Conservation (phyloP, 768 basidiomycete genomes). For the Leccinum rimulosum region DNA sequence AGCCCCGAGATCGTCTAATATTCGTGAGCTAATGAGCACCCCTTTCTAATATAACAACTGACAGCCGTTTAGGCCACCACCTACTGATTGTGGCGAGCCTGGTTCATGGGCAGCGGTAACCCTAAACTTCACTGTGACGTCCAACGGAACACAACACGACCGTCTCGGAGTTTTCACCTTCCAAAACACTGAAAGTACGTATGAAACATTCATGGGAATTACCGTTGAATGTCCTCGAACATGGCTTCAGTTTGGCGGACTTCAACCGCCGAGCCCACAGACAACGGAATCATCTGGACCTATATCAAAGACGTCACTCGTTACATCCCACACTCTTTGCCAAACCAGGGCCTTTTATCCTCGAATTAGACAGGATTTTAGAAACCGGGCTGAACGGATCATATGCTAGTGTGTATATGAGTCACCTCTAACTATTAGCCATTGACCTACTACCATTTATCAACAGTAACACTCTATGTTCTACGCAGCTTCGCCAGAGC, state of each 20-base stretch:
- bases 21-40: conserved; percentile 37
- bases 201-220: neutral
- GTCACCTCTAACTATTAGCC: neutral
- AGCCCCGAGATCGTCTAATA: conserved; percentile 67
- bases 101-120: conserved; percentile 77
- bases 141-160: conserved; percentile 76
- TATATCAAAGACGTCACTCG: conserved; percentile 73
- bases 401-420: conserved; percentile 55
- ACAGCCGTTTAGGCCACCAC: conserved; percentile 46
- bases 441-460: neutral
- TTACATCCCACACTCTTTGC: conserved; percentile 65
- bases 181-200: conserved; percentile 72
- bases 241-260: conserved; percentile 65
- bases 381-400: conserved; percentile 56
- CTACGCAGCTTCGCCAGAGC: conserved; percentile 53
- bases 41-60: neutral
- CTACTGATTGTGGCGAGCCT: conserved; percentile 63
- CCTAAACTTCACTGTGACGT: conserved; percentile 74
- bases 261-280: conserved; percentile 74
- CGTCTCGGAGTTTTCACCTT: conserved; percentile 72
- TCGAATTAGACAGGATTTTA: conserved; percentile 72
- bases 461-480: conserved; percentile 60
- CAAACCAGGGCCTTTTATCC: conserved; percentile 63
- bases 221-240: neutral
- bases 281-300: conserved; percentile 75